Conservation (phyloP, 768 basidiomycete genomes). For the Xanthoconium stramineum region DNA sequence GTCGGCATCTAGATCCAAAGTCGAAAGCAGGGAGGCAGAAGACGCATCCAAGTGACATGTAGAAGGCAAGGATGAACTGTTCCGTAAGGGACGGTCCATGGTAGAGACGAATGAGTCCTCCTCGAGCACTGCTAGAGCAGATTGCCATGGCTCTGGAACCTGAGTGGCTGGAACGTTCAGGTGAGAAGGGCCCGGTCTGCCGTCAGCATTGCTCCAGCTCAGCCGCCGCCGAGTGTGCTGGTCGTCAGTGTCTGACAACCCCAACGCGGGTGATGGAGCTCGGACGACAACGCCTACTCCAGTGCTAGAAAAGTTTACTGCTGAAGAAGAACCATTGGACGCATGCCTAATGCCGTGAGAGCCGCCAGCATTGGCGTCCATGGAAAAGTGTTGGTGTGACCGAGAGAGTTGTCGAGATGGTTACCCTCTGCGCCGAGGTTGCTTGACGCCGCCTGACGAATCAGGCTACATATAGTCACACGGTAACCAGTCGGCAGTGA, state of each 20-base stretch:
- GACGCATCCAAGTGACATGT: slow-evolving; percentile 48
- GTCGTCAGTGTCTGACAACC: slow-evolving; percentile 32
- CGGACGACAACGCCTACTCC: slow-evolving; percentile 41
- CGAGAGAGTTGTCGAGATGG: no score
- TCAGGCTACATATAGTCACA: no score
- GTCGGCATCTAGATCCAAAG: slow-evolving; percentile 32
- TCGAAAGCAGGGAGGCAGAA: slow-evolving; percentile 47
- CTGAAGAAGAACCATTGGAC: slow-evolving; percentile 49
- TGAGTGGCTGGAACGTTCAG: background rate
- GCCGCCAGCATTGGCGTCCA: slow-evolving; percentile 11
- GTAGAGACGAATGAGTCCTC: slow-evolving; percentile 53
- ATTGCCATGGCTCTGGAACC: slow-evolving; percentile 17
- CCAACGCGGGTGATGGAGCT: slow-evolving; percentile 31
- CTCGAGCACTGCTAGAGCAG: slow-evolving; percentile 20
- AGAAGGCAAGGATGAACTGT: slow-evolving; percentile 37
- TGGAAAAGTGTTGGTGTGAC: background rate
- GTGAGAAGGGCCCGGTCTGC: slow-evolving; percentile 47
- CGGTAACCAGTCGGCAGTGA: no score
- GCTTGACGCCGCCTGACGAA: no score
- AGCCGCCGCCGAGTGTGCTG: slow-evolving; percentile 48
- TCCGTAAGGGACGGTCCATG: slow-evolving; percentile 31
- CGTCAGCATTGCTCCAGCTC: slow-evolving; percentile 54
- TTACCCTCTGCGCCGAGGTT: no score
- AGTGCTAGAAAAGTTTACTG: slow-evolving; percentile 50
- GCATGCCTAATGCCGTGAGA: slow-evolving; percentile 4